phyloP scores from a whole-genome alignment of 2,329 filamentous ascomycete species.

The Ramularia collo-cygni region DNA sequence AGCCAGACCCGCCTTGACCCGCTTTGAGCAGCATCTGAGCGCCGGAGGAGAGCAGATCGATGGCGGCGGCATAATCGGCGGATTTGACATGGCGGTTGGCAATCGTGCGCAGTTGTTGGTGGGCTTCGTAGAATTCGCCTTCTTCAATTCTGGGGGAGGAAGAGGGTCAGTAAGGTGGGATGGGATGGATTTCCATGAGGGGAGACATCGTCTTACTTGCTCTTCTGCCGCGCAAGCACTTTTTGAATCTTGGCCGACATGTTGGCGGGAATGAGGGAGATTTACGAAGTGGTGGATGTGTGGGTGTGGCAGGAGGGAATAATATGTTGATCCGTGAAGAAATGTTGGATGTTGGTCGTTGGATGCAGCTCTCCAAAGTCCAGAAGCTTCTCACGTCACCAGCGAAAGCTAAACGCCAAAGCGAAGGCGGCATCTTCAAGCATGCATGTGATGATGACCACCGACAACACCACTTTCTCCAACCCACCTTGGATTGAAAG shows the following conservation, averaged over 20 bases:
- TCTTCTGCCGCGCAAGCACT: conserved; percentile 67
- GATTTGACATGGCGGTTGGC: conserved; percentile 89
- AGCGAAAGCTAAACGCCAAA: too few species aligned
- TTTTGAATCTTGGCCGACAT: conserved; percentile 55
- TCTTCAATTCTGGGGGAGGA: conserved; percentile 62
- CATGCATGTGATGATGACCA: too few species aligned
- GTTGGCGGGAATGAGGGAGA: background rate
- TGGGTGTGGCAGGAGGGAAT: background rate
- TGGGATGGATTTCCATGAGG: too few species aligned
- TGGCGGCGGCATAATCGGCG: conserved; percentile 73
- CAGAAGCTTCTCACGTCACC: too few species aligned
- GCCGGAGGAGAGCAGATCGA: conserved; percentile 79
- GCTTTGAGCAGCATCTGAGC: conserved; percentile 80
- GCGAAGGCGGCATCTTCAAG: too few species aligned
- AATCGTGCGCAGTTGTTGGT: conserved; percentile 95
- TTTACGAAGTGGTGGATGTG: too few species aligned
- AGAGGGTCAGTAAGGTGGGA: conserved; percentile 4
- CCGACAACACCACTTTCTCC: too few species aligned
- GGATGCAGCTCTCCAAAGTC: too few species aligned
- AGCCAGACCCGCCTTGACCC: conserved; percentile 87
- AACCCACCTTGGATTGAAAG: too few species aligned
- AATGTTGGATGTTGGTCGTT: too few species aligned
- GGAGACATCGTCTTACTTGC: conserved; percentile 50
- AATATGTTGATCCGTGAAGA: too few species aligned
- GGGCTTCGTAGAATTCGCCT: conserved; percentile 94